Evolutionary conservation across 106 monocot species (phyloP), one percentile per base, ranked within the genome.

Genomic region (Allium cepa): DNA sequence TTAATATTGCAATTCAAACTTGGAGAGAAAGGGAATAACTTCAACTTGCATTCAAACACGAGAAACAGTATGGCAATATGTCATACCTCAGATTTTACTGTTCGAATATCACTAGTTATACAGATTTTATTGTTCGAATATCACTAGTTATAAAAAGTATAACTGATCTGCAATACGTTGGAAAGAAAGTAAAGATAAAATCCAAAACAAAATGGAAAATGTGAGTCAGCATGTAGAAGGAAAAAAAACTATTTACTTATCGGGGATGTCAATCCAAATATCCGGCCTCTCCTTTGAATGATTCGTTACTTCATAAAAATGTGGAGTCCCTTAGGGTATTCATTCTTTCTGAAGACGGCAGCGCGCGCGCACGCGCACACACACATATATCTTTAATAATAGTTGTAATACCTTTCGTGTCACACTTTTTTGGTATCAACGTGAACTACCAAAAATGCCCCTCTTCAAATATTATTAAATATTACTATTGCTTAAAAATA

Each of bases 211-310:
- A 18, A 59, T 59, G 12, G 60, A 60, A 59, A 71, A 46, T 18
- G 62, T 66, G 11, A 12, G 55, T 17, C 52, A 9, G 9, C 13
- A 53, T 53, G 22, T 22, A 22, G 22, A 22, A 22, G 22, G 22
- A 9, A 26, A 47, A 63, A 50, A 22, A 47, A 68, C 52, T 63
- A 12, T 60, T 79, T 12, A 99, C 97, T 93, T 93, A 66, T 99
- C 92, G 83, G 97, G 97, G 75, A 87, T 92, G 10, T 99, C 92
- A 59, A 99, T 83, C 97, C 97, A 99, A 75, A 99, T 90, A 87
- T 99, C 97, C 58, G 97, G 97, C 73, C 97, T 92, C 73, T 99
- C 97, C 80, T 93, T 99, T 79, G 90, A 84, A 81, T 90, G 87
- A 79, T 93, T 93, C 63, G 97, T 99, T 56, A 99, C 90, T 82